Conservation (phyloP, 1,139 yeast genomes). For the Diutina sp. region DNA sequence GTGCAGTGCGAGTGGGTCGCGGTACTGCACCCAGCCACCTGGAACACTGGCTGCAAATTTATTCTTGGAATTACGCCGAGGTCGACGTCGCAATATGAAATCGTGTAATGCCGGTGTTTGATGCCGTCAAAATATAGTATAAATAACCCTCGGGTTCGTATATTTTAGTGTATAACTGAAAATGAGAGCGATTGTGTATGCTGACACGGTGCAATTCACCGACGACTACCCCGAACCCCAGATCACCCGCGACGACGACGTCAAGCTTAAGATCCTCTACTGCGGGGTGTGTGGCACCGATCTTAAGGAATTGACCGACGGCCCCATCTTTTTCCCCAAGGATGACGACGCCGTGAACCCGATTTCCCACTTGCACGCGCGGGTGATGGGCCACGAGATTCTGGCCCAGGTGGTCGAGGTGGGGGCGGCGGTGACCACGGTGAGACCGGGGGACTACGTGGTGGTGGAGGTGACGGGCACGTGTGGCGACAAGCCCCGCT, state of each 20-base stretch:
- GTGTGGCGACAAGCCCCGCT: neutral
- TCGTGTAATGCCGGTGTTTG: no score
- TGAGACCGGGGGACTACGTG: neutral
- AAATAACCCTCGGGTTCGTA: no score
- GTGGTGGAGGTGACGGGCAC: slow-evolving; percentile 1
- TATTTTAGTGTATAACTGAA: no score
- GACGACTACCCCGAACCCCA: neutral
- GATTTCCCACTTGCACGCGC: neutral
- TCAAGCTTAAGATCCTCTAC: neutral
- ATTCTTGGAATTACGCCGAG: no score
- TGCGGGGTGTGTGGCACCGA: slow-evolving; percentile 1
- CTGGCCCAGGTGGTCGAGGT: neutral
- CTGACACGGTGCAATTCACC: neutral
- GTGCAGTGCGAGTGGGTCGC: neutral
- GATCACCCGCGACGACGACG: neutral
- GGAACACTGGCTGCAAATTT: no score
- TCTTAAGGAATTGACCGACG: slow-evolving; percentile 2
- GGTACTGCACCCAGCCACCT: neutral
- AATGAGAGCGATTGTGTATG: neutral
- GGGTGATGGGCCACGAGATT: slow-evolving; percentile 1
- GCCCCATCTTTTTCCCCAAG: neutral
- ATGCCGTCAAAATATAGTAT: no score
- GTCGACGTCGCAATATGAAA: no score
- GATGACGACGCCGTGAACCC: neutral
- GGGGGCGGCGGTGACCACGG: neutral